Percentiles rank a stretch among this genome's conserved stretches.
Conservation (phyloP, 768 basidiomycete genomes). For the Boletus sp. region DNA sequence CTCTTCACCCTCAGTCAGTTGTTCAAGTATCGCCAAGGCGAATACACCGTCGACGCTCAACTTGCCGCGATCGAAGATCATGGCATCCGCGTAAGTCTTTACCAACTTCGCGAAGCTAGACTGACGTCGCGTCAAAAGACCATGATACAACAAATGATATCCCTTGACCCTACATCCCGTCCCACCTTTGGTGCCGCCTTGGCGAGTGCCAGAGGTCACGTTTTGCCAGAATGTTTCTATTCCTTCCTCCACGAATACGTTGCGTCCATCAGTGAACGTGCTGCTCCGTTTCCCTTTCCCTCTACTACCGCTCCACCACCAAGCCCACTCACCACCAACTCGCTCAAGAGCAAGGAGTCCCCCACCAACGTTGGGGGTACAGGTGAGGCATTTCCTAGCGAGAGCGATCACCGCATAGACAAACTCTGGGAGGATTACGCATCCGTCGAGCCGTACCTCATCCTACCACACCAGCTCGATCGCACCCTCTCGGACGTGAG, state of each 20-base stretch:
- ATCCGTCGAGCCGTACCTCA: conserved; percentile 69
- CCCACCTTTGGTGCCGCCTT: conserved; percentile 82
- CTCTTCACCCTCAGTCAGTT: conserved; percentile 93
- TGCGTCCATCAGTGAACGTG: conserved; percentile 70
- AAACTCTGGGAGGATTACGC: conserved; percentile 86
- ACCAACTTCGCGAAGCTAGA: background rate
- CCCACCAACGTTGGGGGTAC: conserved; percentile 19
- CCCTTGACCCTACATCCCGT: conserved; percentile 68
- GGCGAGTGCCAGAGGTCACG: conserved; percentile 66
- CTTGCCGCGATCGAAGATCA: conserved; percentile 76
- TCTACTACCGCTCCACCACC: conserved; percentile 20
- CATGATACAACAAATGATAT: conserved; percentile 88
- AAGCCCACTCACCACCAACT: conserved; percentile 33
- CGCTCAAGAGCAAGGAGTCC: conserved; percentile 17
- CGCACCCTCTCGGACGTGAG: conserved; percentile 51
- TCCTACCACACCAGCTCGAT: conserved; percentile 41
- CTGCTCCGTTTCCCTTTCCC: conserved; percentile 44
- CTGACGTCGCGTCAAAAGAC: conserved; percentile 46
- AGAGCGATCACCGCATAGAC: conserved; percentile 84
- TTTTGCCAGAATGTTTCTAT: conserved; percentile 93
- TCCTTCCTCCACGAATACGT: conserved; percentile 92
- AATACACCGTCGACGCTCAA: conserved; percentile 69
- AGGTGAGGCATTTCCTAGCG: conserved; percentile 53
- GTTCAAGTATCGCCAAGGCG: conserved; percentile 89
- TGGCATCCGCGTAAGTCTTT: conserved; percentile 67